Percentiles rank a stretch among this genome's conserved stretches.
phyloP scores from a whole-genome alignment of 208 protist species.

The Porcisia hertigi region DNA sequence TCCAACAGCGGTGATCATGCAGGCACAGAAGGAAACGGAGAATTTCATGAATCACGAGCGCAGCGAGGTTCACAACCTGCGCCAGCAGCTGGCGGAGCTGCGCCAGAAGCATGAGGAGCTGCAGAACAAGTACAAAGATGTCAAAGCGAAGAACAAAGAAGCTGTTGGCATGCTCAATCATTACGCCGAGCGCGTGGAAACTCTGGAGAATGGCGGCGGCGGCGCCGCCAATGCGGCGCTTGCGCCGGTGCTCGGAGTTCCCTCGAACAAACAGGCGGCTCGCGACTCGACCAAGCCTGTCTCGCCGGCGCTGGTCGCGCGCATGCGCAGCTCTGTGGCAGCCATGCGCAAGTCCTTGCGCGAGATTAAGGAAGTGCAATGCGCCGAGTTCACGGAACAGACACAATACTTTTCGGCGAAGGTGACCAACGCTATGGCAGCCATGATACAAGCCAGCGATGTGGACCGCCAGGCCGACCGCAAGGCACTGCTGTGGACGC shows the following conservation, averaged over 20 bases:
- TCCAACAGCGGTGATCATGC: constrained; percentile 47
- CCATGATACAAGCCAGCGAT: constrained; percentile 72
- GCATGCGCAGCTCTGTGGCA: constrained; percentile 71
- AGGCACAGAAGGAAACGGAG: constrained; percentile 80
- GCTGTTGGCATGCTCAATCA: constrained; percentile 60
- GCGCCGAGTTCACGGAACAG: constrained; percentile 68
- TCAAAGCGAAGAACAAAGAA: constrained; percentile 89
- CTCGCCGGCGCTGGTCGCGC: constrained; percentile 27
- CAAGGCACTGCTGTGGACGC: constrained; percentile 84
- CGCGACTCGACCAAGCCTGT: background rate
- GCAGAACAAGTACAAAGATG: constrained; percentile 93
- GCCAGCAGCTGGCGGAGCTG: constrained; percentile 75
- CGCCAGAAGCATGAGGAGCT: constrained; percentile 83
- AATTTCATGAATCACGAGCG: constrained; percentile 75
- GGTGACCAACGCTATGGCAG: constrained; percentile 69
- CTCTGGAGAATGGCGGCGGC: constrained; percentile 48
- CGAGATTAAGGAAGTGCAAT: constrained; percentile 69
- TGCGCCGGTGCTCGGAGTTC: constrained; percentile 30
- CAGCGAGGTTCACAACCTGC: constrained; percentile 55
- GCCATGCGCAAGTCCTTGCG: constrained; percentile 60
- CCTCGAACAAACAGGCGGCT: constrained; percentile 3
- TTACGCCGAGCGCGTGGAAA: constrained; percentile 68
- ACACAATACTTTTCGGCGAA: constrained; percentile 66
- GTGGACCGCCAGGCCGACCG: constrained; percentile 71
- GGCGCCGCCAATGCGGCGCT: constrained; percentile 17